Base-by-base conservation (phyloP, 1,139 yeast genomes). In the Debaryomyces sp. region DNA sequence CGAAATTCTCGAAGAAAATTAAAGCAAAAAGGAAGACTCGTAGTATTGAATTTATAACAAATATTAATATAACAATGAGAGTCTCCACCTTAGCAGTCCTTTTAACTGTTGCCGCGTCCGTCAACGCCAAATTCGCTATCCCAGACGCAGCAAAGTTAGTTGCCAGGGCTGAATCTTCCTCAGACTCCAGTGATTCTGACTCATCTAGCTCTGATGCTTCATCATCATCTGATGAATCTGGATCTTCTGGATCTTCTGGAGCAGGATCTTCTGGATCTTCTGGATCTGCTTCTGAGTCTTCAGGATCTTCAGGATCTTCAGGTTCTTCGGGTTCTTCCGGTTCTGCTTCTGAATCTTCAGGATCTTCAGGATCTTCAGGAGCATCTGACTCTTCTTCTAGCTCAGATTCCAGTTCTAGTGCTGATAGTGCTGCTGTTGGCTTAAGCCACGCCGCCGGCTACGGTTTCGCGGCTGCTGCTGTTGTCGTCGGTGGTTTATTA, bases 401-500 rank as follows among this genome's bases (percentile, higher is more conserved):
- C 8, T 44, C 51, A 18, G 50, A 38, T 26, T 41, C 47, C 24
- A 45, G 43, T 15, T 43, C 41, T 18, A 26, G 49, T 37, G 44
- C 48, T 23, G 35, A 39, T 41, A 46, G 38, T 44, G 37, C 43
- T 46, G 54, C 44, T 43, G 46, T 42, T 26, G 45, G 34, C 15
- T 23, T 38, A n/a, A 52, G 46, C 45, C 43, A 52, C 32, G 48
- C 54, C 34, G 47, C 52, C 37, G 62, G 58, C 38, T 56, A 43
- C 47, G 60, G 66, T 32, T 34, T 63, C 37, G 66, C 62, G 26
- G 58, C 60, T 38, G 56, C 58, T 45, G 67, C 66, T 38, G 63
- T 63, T 43, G 53, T 57, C 44, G 61, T 57, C 37, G 70, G 68
- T 48, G 60, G 62, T 30, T 55, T 64, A 50, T 60, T 65, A 54